A percentile compares a stretch with the other conserved stretches of the same genome.
Evolutionary conservation across 768 basidiomycete genomes (phyloP).

Genomic region (Tremella mesenterica): DNA sequence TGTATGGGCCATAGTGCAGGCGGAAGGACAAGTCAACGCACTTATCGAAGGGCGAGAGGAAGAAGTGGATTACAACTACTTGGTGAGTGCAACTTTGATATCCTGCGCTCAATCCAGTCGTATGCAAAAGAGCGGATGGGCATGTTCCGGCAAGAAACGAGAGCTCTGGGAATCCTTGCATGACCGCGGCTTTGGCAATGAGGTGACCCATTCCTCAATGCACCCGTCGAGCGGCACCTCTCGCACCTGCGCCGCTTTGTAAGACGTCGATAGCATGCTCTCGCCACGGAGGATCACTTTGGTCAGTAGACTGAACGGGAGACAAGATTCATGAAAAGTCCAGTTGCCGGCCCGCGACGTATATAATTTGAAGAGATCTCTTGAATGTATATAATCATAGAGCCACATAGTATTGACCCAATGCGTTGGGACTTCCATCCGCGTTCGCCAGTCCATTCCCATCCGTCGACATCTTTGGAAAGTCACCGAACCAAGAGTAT

Average conservation of each 20-base stretch:
- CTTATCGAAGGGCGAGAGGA: slow-evolving; percentile 40
- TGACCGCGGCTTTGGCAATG: too few relatives aligned
- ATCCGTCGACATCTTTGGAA: slow-evolving; percentile 6
- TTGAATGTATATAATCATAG: too few relatives aligned
- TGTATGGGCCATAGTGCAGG: slow-evolving; percentile 89
- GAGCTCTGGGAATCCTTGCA: slow-evolving; percentile 43
- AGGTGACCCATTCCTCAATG: too few relatives aligned
- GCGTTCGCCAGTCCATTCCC: slow-evolving; percentile 19
- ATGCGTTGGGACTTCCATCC: slow-evolving; percentile 16
- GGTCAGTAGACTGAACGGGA: too few relatives aligned
- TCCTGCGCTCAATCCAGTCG: slow-evolving; percentile 36
- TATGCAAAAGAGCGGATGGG: slow-evolving; percentile 54
- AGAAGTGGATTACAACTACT: slow-evolving; percentile 71
- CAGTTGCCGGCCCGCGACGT: too few relatives aligned
- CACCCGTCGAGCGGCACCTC: too few relatives aligned
- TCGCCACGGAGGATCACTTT: too few relatives aligned
- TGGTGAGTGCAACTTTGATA: slow-evolving; percentile 42
- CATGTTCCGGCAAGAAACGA: slow-evolving; percentile 47
- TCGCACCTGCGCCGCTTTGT: too few relatives aligned
- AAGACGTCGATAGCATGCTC: too few relatives aligned
- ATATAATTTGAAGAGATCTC: too few relatives aligned
- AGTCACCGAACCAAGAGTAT: slow-evolving; percentile 37
- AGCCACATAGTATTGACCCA: slow-evolving; percentile 7
- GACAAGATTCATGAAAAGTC: too few relatives aligned
- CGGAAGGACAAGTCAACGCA: slow-evolving; percentile 48